Evolutionary conservation across 2,329 filamentous ascomycete genomes (phyloP).

Genomic region (Mycosphaerella sp.): DNA sequence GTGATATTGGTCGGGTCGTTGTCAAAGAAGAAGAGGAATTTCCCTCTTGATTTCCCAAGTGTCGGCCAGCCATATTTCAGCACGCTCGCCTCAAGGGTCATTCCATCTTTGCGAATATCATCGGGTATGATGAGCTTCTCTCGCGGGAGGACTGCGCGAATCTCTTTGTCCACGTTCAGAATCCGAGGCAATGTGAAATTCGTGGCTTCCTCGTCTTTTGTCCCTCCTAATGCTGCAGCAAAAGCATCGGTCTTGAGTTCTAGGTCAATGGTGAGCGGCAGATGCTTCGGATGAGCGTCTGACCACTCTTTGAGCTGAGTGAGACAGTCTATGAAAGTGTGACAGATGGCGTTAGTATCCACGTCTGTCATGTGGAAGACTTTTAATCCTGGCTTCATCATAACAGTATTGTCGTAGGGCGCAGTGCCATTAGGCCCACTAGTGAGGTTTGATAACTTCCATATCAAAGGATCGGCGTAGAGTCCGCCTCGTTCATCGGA

Average conservation of each 20-base stretch:
- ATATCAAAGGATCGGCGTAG: constrained; percentile 44
- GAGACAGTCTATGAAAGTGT: constrained; percentile 44
- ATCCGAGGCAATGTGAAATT: constrained; percentile 43
- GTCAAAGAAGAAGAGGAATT: constrained; percentile 49
- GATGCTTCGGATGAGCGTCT: constrained; percentile 39
- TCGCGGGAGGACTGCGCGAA: constrained; percentile 40
- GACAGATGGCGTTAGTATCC: constrained; percentile 44
- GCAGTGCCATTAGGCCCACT: constrained; percentile 32
- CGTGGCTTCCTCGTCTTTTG: constrained; percentile 38
- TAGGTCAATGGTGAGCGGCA: constrained; percentile 47
- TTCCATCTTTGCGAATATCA: constrained; percentile 38
- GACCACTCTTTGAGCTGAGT: constrained; percentile 42
- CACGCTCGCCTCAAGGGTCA: constrained; percentile 45
- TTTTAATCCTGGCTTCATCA: constrained; percentile 43
- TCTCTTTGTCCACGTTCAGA: constrained; percentile 44
- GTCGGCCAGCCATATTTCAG: constrained; percentile 47
- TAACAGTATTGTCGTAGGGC: constrained; percentile 37
- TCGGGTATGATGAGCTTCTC: constrained; percentile 45
- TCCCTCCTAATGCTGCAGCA: constrained; percentile 32
- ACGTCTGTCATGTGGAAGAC: constrained; percentile 48
- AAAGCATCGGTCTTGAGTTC: constrained; percentile 44
- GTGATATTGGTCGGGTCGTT: constrained; percentile 40
- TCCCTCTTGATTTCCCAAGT: constrained; percentile 41
- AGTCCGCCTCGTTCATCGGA: constrained; percentile 46
- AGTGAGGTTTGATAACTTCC: constrained; percentile 38